These are phyloP conservation scores for Solanum peruvianum DNA, from an alignment of 257 asterid species.

Conservation along the genomic window DNA sequence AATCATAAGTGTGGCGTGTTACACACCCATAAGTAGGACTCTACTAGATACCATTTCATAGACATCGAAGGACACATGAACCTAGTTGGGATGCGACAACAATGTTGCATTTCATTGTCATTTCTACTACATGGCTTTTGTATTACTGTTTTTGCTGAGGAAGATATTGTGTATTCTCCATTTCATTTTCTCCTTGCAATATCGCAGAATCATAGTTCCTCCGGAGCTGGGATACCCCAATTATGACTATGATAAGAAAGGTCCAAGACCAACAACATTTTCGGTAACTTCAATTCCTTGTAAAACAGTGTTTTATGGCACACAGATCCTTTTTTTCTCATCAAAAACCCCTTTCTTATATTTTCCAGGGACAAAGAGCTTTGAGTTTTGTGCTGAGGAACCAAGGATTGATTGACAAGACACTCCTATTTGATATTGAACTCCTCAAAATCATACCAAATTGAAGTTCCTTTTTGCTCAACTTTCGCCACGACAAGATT, in stretches of 20 bases:
- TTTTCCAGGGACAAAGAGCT: slow-evolving; percentile 91
- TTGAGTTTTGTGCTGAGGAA: slow-evolving; percentile 84
- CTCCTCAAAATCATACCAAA: slow-evolving; percentile 66
- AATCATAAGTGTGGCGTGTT: not conserved
- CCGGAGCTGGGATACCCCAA: slow-evolving; percentile 97
- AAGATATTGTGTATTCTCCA: not conserved
- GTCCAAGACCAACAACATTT: slow-evolving; percentile 92
- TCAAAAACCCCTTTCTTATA: not conserved
- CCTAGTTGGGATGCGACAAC: not conserved
- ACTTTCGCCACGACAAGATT: not conserved
- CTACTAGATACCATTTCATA: not conserved
- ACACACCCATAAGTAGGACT: not conserved
- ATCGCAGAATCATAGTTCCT: slow-evolving; percentile 77
- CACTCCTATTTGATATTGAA: slow-evolving; percentile 91
- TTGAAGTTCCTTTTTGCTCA: slow-evolving; percentile 12
- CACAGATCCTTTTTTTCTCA: not conserved
- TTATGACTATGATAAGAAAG: slow-evolving; percentile 85
- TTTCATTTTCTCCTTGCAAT: slow-evolving; percentile 4
- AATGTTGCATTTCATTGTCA: not conserved
- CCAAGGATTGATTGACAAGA: slow-evolving; percentile 91
- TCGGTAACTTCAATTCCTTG: slow-evolving; percentile 42
- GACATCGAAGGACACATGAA: not conserved
- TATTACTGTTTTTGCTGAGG: not conserved
- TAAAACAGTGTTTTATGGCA: not conserved
- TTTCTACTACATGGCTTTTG: not conserved